These are phyloP conservation scores for Sporothrix dimorphospora DNA, from an alignment of 2,329 filamentous ascomycete species.

Conservation along the genomic window DNA sequence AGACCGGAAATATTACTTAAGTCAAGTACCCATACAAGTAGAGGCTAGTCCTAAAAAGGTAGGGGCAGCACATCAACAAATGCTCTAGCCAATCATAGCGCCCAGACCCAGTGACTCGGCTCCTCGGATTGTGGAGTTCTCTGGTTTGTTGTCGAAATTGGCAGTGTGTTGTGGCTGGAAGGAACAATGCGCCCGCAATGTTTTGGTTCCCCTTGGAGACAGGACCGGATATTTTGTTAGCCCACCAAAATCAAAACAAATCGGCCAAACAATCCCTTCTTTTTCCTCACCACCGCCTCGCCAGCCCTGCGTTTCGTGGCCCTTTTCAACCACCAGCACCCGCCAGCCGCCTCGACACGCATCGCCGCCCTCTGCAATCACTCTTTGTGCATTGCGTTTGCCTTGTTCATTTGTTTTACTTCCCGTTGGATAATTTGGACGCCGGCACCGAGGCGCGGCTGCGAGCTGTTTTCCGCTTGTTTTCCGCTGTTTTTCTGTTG, in stretches of 20 bases:
- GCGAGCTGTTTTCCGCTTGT: constrained; percentile 8
- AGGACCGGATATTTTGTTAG: constrained; percentile 32
- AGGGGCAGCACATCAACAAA: background rate
- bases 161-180: constrained; percentile 29
- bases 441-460: constrained; percentile 22
- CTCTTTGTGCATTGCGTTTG: constrained; percentile 13
- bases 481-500: constrained; percentile 25
- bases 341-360: constrained; percentile 23
- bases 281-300: constrained; percentile 23
- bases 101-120: constrained; percentile 26
- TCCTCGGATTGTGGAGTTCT: constrained; percentile 19
- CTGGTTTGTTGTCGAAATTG: constrained; percentile 26
- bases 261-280: constrained; percentile 33
- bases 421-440: constrained; percentile 30
- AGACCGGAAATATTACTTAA: background rate
- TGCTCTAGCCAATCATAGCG: constrained; percentile 16
- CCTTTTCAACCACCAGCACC: constrained; percentile 22
- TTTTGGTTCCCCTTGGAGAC: constrained; percentile 38
- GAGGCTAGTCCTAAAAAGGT: background rate
- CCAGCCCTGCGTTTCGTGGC: constrained; percentile 26
- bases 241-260: constrained; percentile 38
- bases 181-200: constrained; percentile 28
- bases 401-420: background rate
- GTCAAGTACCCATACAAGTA: background rate
- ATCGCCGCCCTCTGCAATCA: constrained; percentile 10